Evolutionary conservation across 2,329 filamentous ascomycete species (phyloP), one percentile per base, ranked within the genome.

Genomic region (Neofusicoccum parvum): DNA sequence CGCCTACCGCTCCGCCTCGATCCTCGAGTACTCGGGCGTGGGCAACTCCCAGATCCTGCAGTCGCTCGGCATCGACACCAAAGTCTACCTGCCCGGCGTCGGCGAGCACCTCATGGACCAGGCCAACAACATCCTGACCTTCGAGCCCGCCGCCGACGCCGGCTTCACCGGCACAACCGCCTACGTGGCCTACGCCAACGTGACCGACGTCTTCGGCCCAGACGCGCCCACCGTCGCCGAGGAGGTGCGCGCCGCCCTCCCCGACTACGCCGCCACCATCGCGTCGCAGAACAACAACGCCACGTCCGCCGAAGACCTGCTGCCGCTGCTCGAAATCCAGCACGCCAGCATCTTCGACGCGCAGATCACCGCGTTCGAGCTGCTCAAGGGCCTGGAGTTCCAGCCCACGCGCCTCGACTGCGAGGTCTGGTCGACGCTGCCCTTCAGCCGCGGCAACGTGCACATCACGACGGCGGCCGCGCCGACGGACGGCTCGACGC

Each of bases 381-480:
- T 27, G 17, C 46, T 49, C 46, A 46, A 46, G 43, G 43, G 43
- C 14, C 46, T 49, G 17, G 46, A 27, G 10, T 23, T 27, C 46
- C 9, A 10, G 17, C 46, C 17, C 17, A 23, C 17, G 17, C 17
- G 17, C 6, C 46, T 49, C 17, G 17, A 49, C 17, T 49, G 46
- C 46, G 46, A 49, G 46, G 9, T 49, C 3, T 49, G 46, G 46
- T 23, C 17, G 17, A 49, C 46, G 9, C 67, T 76, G 2, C 76
- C 76, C 1, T 73, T 78, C 63, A 75, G 74, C 6, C 71, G 72
- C 10, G 76, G 76, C 41, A 69, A 66, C 39, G 69, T 78, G 15
- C 76, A 77, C 65, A 73, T 78, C 49, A 67, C 67, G 10, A 70
- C 71, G 1, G 39, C 71, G 6, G 71, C 78, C 20, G 74, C 76